Percentiles rank a stretch among this genome's conserved stretches.
Conservation (phyloP, 768 basidiomycete species). For the Leccinum disarticulatum region DNA sequence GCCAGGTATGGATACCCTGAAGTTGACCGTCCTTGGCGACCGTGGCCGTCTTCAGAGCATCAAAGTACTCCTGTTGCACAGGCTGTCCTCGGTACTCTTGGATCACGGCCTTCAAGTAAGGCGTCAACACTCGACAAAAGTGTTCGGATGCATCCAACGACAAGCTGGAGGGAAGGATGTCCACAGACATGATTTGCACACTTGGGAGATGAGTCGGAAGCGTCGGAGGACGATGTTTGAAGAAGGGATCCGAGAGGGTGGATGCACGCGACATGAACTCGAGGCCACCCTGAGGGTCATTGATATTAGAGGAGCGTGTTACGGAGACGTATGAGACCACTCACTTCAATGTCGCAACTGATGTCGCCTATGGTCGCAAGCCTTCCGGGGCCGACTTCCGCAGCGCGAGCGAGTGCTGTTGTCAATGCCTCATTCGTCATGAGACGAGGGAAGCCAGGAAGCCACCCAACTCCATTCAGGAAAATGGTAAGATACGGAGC, state of each 20-base stretch:
- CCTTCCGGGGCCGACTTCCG: slow-evolving; percentile 50
- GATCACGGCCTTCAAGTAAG: slow-evolving; percentile 65
- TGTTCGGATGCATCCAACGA: slow-evolving; percentile 78
- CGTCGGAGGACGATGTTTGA: slow-evolving; percentile 44
- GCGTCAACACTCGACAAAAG: slow-evolving; percentile 65
- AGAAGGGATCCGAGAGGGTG: slow-evolving; percentile 77
- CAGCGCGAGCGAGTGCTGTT: slow-evolving; percentile 48
- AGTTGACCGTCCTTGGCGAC: slow-evolving; percentile 64
- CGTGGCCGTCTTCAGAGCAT: slow-evolving; percentile 67
- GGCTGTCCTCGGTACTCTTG: slow-evolving; percentile 36
- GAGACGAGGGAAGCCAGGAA: slow-evolving; percentile 71
- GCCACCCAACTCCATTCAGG: slow-evolving; percentile 87
- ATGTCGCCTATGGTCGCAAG: slow-evolving; percentile 83
- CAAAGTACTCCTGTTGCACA: slow-evolving; percentile 29
- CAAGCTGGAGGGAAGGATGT: slow-evolving; percentile 85
- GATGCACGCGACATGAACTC: slow-evolving; percentile 78
- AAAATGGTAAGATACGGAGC: slow-evolving; percentile 85
- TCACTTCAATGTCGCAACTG: slow-evolving; percentile 80
- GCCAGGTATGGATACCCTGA: slow-evolving; percentile 52
- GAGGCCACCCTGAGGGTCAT: slow-evolving; percentile 65
- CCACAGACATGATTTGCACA: slow-evolving; percentile 84
- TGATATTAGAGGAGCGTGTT: background rate
- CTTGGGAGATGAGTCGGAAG: slow-evolving; percentile 48
- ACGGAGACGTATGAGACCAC: slow-evolving; percentile 7
- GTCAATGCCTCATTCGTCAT: slow-evolving; percentile 68